phyloP scores from a whole-genome alignment of 2,329 filamentous ascomycete genomes.

The Diatrype stigma region DNA sequence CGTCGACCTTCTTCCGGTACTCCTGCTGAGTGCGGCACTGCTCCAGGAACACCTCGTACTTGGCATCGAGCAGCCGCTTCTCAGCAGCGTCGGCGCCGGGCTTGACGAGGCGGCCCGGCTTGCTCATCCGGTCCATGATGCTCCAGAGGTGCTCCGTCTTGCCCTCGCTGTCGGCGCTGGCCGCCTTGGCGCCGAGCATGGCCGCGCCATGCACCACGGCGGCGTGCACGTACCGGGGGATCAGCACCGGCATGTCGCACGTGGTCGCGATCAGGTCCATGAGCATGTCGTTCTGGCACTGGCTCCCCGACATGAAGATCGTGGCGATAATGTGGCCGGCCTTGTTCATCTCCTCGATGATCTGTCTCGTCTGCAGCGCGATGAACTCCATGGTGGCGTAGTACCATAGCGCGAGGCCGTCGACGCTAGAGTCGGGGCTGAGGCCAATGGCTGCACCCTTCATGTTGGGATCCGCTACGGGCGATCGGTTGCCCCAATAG shows the following conservation, averaged over 20 bases:
- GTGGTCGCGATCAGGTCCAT: conserved; percentile 89
- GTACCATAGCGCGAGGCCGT: conserved; percentile 86
- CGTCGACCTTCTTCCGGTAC: conserved; percentile 77
- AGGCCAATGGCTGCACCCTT: conserved; percentile 84
- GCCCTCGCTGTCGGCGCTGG: conserved; percentile 71
- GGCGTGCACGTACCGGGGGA: conserved; percentile 89
- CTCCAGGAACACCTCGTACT: conserved; percentile 95
- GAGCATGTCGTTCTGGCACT: conserved; percentile 91
- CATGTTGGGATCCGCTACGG: conserved; percentile 90
- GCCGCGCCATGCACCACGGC: conserved; percentile 97
- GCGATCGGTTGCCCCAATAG: conserved; percentile 92
- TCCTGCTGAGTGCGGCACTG: conserved; percentile 81
- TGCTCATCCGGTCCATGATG: conserved; percentile 98
- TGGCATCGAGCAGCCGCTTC: conserved; percentile 76
- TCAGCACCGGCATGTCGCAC: conserved; percentile 88
- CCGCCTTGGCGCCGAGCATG: conserved; percentile 97
- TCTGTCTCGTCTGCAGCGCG: conserved; percentile 92
- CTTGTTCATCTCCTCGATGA: conserved; percentile 89
- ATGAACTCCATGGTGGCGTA: conserved; percentile 98
- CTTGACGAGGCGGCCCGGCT: conserved; percentile 79
- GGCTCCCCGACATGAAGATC: conserved; percentile 98
- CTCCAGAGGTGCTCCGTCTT: conserved; percentile 86
- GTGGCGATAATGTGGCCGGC: conserved; percentile 82
- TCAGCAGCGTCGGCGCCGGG: conserved; percentile 69
- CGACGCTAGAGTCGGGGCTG: conserved; percentile 78